Percentiles rank a stretch among this genome's conserved stretches.
Evolutionary conservation across 2,329 filamentous ascomycete genomes (phyloP).

Genomic region (Colletotrichum tropicicola): DNA sequence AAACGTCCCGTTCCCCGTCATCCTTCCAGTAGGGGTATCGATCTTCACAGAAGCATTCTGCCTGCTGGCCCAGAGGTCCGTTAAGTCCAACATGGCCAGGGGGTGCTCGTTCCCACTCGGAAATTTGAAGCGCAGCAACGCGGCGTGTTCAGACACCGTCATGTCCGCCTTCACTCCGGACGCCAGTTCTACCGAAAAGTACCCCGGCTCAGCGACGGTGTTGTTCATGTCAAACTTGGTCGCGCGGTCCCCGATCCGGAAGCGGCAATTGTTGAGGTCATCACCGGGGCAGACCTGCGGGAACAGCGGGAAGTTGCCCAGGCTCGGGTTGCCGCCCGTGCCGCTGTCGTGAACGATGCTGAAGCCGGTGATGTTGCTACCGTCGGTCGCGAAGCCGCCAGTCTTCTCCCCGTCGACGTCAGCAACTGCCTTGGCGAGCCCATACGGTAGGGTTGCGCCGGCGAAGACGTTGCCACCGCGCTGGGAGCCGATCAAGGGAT

Average conservation of each 20-base stretch:
- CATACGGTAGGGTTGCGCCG: conserved; percentile 63
- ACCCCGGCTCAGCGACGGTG: conserved; percentile 60
- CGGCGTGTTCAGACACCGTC: conserved; percentile 68
- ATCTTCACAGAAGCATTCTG: conserved; percentile 57
- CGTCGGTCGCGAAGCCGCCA: conserved; percentile 56
- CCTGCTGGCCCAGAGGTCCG: conserved; percentile 59
- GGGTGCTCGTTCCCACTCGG: conserved; percentile 50
- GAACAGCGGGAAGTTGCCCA: conserved; percentile 57
- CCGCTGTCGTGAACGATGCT: conserved; percentile 55
- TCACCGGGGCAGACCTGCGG: conserved; percentile 52
- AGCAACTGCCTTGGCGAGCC: conserved; percentile 64
- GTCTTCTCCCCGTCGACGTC: conserved; percentile 58
- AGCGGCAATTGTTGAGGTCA: conserved; percentile 65
- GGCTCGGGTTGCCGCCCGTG: conserved; percentile 36
- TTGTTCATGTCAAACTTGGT: conserved; percentile 45
- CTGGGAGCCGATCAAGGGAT: conserved; percentile 64
- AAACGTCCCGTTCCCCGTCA: conserved; percentile 67
- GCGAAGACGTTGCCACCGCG: conserved; percentile 68
- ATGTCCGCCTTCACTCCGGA: conserved; percentile 65
- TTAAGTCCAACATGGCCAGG: conserved; percentile 66
- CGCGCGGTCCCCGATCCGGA: conserved; percentile 56
- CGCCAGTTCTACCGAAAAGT: conserved; percentile 65
- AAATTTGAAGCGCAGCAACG: conserved; percentile 70
- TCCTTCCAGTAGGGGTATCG: conserved; percentile 57
- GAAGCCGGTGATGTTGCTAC: conserved; percentile 59